Conservation (phyloP, 129 eudicot genomes). For the Arctium minus region DNA sequence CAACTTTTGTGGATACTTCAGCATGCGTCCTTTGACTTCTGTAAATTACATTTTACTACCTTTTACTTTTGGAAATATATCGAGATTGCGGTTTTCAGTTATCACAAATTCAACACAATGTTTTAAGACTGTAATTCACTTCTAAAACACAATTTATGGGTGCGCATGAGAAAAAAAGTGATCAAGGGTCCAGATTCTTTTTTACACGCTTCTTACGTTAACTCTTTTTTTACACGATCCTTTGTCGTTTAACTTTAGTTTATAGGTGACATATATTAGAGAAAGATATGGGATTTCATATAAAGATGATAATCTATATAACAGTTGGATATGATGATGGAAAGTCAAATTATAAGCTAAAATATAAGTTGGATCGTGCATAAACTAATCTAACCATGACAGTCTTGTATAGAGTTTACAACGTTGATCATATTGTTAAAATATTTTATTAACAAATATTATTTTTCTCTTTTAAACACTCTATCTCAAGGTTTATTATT, state of each 20-base stretch:
- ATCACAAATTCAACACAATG: not conserved
- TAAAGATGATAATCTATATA: too few species aligned
- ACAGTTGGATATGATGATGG: not conserved
- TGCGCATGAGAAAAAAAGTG: too few species aligned
- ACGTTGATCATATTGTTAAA: too few species aligned
- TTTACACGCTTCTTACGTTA: too few species aligned
- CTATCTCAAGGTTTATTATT: too few species aligned
- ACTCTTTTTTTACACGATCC: too few species aligned
- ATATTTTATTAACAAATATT: too few species aligned
- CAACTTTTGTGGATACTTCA: not conserved
- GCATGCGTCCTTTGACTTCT: slow-evolving; percentile 4
- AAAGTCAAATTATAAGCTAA: not conserved
- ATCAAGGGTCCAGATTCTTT: too few species aligned
- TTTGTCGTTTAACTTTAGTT: not conserved
- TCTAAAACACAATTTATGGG: too few species aligned
- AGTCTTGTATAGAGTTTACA: not conserved
- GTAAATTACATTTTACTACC: not conserved
- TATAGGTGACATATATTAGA: not conserved
- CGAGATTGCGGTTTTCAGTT: not conserved
- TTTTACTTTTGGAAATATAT: not conserved
- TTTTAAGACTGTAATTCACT: too few species aligned
- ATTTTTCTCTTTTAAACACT: too few species aligned
- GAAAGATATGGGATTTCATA: too few species aligned
- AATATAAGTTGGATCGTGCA: not conserved
- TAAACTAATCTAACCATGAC: not conserved